Percentiles rank a stretch among this genome's conserved stretches.
These are phyloP conservation scores for Dothideomycetidae sp. DNA, from an alignment of 2,329 filamentous ascomycete genomes.

Conservation along the genomic window DNA sequence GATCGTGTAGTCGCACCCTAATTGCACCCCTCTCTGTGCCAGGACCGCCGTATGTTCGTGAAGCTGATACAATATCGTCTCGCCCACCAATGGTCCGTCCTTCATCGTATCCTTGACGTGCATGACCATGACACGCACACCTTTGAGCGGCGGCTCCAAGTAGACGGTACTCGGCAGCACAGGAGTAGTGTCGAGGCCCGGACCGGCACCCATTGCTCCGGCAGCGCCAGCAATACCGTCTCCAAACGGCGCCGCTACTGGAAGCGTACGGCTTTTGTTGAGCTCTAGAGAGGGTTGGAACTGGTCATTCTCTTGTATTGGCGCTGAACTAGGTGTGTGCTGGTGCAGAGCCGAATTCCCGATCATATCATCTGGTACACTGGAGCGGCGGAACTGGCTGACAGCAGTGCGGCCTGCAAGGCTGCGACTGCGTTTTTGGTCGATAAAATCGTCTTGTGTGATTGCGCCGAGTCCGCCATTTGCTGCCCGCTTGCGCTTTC, in stretches of 20 bases:
- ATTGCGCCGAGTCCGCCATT: slow-evolving; percentile 20
- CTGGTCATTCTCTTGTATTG: neutral
- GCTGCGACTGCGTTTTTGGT: slow-evolving; percentile 23
- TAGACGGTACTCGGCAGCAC: neutral
- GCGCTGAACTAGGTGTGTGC: neutral
- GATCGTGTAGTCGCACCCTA: slow-evolving; percentile 71
- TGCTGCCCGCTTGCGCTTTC: slow-evolving; percentile 50
- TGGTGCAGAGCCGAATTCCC: neutral
- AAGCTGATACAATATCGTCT: slow-evolving; percentile 58
- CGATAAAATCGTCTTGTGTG: slow-evolving; percentile 15
- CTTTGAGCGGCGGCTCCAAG: slow-evolving; percentile 42
- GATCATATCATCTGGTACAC: slow-evolving; percentile 15
- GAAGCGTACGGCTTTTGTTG: neutral
- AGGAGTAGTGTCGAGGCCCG: neutral
- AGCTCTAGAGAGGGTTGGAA: neutral
- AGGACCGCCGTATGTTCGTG: slow-evolving; percentile 42
- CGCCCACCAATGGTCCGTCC: slow-evolving; percentile 51
- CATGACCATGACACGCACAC: slow-evolving; percentile 72
- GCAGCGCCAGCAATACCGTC: too few species aligned
- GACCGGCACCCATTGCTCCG: too few species aligned
- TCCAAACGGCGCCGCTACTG: neutral
- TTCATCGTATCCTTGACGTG: slow-evolving; percentile 79
- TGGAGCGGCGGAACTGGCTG: slow-evolving; percentile 14
- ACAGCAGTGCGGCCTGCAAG: slow-evolving; percentile 12
- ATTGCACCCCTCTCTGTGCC: slow-evolving; percentile 31